These are phyloP conservation scores for Thyridium curvatum DNA, from an alignment of 2,329 filamentous ascomycete genomes.

Conservation along the genomic window DNA sequence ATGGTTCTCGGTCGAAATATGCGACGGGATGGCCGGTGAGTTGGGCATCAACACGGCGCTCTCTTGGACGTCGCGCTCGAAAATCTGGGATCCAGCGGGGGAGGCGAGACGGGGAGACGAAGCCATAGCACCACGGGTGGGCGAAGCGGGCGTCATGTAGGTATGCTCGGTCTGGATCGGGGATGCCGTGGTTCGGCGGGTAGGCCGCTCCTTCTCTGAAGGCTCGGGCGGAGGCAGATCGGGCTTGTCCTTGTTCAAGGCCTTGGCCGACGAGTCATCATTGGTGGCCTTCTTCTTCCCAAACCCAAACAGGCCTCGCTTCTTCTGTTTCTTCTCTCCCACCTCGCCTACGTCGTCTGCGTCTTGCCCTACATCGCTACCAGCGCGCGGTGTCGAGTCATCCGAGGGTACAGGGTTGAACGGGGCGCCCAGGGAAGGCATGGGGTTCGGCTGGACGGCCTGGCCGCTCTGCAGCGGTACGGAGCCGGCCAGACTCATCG, in stretches of 20 bases:
- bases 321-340: conserved; percentile 25
- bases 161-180: conserved; percentile 26
- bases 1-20: conserved; percentile 90
- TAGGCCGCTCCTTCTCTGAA: conserved; percentile 23
- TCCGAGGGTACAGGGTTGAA: conserved; percentile 8
- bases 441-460: conserved; percentile 5
- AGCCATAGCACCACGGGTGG: conserved; percentile 54
- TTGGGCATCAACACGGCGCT: conserved; percentile 53
- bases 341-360: conserved; percentile 7
- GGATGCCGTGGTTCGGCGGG: conserved; percentile 22
- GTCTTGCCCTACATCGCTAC: neutral
- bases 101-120: conserved; percentile 71
- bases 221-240: conserved; percentile 10
- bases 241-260: conserved; percentile 22
- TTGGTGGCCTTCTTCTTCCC: conserved; percentile 38
- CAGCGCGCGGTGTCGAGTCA: neutral
- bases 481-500: conserved; percentile 10
- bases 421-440: conserved; percentile 8
- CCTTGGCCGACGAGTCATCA: conserved; percentile 18
- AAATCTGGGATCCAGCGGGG: conserved; percentile 75
- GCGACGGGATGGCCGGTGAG: conserved; percentile 82
- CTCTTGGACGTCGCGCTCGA: conserved; percentile 93
- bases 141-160: conserved; percentile 53
- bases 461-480: conserved; percentile 4
- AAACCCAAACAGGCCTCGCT: conserved; percentile 22